Base-by-base conservation (phyloP, 2,329 filamentous ascomycete species). In the Dendryphion nanum region DNA sequence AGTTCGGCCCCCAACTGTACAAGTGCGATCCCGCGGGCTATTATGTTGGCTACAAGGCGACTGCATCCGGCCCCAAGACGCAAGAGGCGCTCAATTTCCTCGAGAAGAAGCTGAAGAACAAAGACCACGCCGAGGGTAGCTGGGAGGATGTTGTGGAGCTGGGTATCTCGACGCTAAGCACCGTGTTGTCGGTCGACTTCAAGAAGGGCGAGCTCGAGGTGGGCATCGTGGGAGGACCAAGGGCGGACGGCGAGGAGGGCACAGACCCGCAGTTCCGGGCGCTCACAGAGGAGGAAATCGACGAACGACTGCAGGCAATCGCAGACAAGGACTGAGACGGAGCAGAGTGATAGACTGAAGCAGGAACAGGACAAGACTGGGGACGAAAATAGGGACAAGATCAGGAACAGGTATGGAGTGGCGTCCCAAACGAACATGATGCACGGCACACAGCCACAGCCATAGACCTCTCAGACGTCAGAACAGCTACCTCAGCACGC, bases 71-170 rank as follows among this genome's bases (percentile, higher is more conserved):
- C 5, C 93, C 93, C 38, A 98, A 98, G 76, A 91, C 96, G 69
- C 93, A 98, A 69, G 93, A 98, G 77, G 93, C 93, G 47, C 81
- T 97, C 66, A 98, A 98, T 72, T 89, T 95, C 69, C 78, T 98
- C 42, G 93, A 98, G 81, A 97, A 97, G 84, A 97, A 97, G 79
- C 82, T 98, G 69, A 95, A 96, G 77, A 96, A 95, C 83, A 96
- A 96, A 82, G 90, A 97, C 61, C 77, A 79, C 58, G 93, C 91
- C 23, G 86, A 93, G 41, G 93, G 93, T 45, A 83, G 75, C 63
- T 98, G 93, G 93, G 88, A 95, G 70, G 93, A 98, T 44, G 93
- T 98, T 33, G 91, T 98, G 34, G 93, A 98, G 76, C 78, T 97
- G 58, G 93, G 88, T 42, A 98, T 98, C 68, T 87, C 89, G 30